Conservation (phyloP, 768 basidiomycete species). For the Rhodocollybia butyracea region DNA sequence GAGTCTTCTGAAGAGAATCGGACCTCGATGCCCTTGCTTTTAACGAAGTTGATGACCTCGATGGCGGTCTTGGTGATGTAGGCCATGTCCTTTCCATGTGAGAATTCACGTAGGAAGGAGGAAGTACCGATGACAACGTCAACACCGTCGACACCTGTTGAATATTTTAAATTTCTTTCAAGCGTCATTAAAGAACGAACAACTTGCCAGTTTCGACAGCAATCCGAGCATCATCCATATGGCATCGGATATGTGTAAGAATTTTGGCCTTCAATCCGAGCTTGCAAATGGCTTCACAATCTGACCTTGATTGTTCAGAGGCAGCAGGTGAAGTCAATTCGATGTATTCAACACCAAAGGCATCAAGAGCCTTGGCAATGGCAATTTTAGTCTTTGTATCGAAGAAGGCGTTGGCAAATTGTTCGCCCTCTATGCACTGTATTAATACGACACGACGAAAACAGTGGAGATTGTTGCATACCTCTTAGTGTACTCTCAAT, state of each 20-base stretch:
- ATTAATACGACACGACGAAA: neutral
- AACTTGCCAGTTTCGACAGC: constrained; percentile 92
- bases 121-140: constrained; percentile 99
- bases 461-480: constrained; percentile 29
- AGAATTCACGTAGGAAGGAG: constrained; percentile 98
- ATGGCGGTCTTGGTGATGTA: constrained; percentile 99
- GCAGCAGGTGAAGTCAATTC: constrained; percentile 98
- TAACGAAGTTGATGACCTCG: constrained; percentile 98
- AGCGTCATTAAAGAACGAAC: neutral
- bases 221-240: constrained; percentile 99
- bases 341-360: constrained; percentile 99
- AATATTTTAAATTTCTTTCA: neutral
- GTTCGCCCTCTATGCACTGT: constrained; percentile 78
- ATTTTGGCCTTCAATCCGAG: constrained; percentile 96
- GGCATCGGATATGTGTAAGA: constrained; percentile 97
- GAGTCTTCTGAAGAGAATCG: constrained; percentile 99
- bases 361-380: constrained; percentile 96
- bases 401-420: constrained; percentile 99
- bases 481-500: constrained; percentile 97
- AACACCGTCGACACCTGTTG: constrained; percentile 91
- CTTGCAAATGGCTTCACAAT: constrained; percentile 99
- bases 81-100: constrained; percentile 99
- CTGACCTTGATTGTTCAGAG: constrained; percentile 88
- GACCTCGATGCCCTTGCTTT: constrained; percentile 99
- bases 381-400: constrained; percentile 99